Evolutionary conservation across 371 early-diverging fungal genomes (phyloP), one percentile per base, ranked within the genome.

Genomic region (Circinella minor): DNA sequence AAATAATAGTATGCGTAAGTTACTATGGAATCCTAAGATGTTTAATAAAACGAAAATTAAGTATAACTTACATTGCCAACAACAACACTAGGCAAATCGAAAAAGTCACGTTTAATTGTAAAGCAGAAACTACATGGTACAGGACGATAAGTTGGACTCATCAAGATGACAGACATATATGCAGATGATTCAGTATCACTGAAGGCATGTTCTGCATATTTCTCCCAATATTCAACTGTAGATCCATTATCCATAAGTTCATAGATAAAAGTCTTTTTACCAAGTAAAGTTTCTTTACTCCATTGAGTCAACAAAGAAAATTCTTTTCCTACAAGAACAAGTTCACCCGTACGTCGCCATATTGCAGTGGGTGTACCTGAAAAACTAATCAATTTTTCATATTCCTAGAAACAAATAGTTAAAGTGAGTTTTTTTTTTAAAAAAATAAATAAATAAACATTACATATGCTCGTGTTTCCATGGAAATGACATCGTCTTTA

Each of bases 321-420:
- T 76, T 96, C 96, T 74, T 95, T 95, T 61, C 97, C 96, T 6
- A 95, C 95, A 59, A 95, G 74, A 1, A 91, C 92, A 47, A 97
- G 92, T 78, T 95, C 95, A 48, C 97, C 97, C 4, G 96, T 94
- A 10, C 95, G 88, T 54, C 97, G 89, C 96, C 97, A 97, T 27
- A 97, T 92, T 4, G 93, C 96, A 3, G 95, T 95, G 4, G 97
- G 97, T 15, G 97, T 96, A 43, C 96, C 97, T 14, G 95, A 93
- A 62, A 91, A 93, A 15, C 90, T 88, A 62, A 96, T 93, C 54
- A 96, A 81, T 73, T 95, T 95, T 71, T 95, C 97, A 71, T 91
- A 95, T 83, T 97, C 97, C 90, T 91, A 71, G 2, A 71, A 66
- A 71, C 18, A 6, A 20, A 20, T 8, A 55, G 34, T 11, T 11